Evolutionary conservation across 225 moss, liverwort and hornwort genomes (phyloP).

Genomic region (Bryum argenteum): DNA sequence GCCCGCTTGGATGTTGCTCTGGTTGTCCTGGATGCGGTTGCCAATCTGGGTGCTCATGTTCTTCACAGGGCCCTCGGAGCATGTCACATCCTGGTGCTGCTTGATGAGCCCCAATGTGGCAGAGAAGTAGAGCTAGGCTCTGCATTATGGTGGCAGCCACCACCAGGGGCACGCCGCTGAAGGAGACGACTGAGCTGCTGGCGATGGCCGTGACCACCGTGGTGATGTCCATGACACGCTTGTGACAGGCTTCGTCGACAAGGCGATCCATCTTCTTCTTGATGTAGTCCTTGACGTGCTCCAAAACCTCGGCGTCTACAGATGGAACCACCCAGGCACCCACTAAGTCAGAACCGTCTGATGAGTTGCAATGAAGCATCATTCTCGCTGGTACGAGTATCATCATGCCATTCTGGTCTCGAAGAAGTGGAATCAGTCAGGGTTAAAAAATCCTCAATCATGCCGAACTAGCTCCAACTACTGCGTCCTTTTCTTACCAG

Average conservation of each 20-base stretch:
- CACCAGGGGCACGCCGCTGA: constrained; percentile 56
- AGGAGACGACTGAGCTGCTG: constrained; percentile 46
- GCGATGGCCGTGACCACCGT: constrained; percentile 37
- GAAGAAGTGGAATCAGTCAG: too few relatives aligned
- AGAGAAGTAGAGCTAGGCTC: constrained; percentile 46
- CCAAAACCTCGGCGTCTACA: constrained; percentile 30
- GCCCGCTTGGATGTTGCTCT: constrained; percentile 41
- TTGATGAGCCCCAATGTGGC: constrained; percentile 49
- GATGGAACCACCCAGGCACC: not conserved
- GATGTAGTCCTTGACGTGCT: constrained; percentile 36
- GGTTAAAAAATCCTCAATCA: too few relatives aligned
- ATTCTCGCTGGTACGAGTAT: too few relatives aligned
- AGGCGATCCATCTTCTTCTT: constrained; percentile 34
- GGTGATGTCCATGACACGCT: constrained; percentile 48
- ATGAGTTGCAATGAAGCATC: too few relatives aligned
- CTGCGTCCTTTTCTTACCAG: too few relatives aligned
- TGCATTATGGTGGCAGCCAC: constrained; percentile 56
- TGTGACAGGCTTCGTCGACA: constrained; percentile 38
- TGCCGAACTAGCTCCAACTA: too few relatives aligned
- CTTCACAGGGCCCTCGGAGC: constrained; percentile 37
- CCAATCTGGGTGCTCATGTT: constrained; percentile 44
- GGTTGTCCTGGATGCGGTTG: constrained; percentile 33
- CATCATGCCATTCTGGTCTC: too few relatives aligned
- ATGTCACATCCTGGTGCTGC: constrained; percentile 38
- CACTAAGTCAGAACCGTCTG: too few relatives aligned